These are phyloP conservation scores for Quercus tomentella DNA, from an alignment of 331 rosid species.

Conservation along the genomic window DNA sequence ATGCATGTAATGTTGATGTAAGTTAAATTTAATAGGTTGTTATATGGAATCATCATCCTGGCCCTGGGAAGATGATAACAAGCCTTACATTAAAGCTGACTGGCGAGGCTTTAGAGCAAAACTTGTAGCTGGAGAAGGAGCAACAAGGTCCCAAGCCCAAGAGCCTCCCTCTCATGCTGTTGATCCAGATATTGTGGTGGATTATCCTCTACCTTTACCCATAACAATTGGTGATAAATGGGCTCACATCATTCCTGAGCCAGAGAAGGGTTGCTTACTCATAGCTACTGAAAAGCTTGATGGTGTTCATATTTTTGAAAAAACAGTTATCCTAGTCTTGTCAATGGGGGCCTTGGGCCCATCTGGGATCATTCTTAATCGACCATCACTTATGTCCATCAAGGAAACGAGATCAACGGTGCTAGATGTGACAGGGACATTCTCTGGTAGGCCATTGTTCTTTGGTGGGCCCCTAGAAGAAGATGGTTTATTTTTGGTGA, in stretches of 20 bases:
- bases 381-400: slow-evolving; percentile 69
- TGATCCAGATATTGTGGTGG: slow-evolving; percentile 38
- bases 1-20: background rate
- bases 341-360: slow-evolving; percentile 68
- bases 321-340: slow-evolving; percentile 57
- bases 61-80: slow-evolving; percentile 41
- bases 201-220: slow-evolving; percentile 31
- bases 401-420: slow-evolving; percentile 66
- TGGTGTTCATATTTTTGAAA: slow-evolving; percentile 84
- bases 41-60: slow-evolving; percentile 33
- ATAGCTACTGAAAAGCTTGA: slow-evolving; percentile 65
- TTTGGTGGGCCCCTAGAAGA: slow-evolving; percentile 84
- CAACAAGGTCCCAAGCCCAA: slow-evolving; percentile 19
- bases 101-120: slow-evolving; percentile 84
- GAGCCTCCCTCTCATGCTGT: slow-evolving; percentile 20
- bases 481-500: slow-evolving; percentile 57
- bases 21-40: slow-evolving; percentile 33
- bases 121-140: slow-evolving; percentile 56
- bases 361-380: slow-evolving; percentile 61
- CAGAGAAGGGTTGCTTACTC: slow-evolving; percentile 58
- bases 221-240: slow-evolving; percentile 36
- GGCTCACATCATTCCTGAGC: slow-evolving; percentile 45
- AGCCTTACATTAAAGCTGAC: slow-evolving; percentile 31
- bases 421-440: slow-evolving; percentile 49
- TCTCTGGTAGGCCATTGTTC: slow-evolving; percentile 58